Conservation (phyloP, 805 yeast species). For the Ogataea degrootiae region DNA sequence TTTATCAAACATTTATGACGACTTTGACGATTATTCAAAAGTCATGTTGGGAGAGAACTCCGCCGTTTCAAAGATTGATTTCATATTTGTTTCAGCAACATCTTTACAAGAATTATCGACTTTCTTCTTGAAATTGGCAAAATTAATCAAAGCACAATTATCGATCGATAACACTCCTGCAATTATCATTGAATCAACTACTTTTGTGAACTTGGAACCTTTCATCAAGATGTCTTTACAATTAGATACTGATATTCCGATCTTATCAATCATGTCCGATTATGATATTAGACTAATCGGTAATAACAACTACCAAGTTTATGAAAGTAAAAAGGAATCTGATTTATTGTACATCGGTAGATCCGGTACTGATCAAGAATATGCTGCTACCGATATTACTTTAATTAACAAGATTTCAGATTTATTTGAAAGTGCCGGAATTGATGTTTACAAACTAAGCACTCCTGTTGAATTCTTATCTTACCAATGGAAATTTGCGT, state of each 20-base stretch:
- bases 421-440: conserved; percentile 34
- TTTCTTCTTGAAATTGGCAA: conserved; percentile 33
- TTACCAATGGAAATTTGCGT: conserved; percentile 82
- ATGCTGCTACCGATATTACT: conserved; percentile 37
- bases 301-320: conserved; percentile 30
- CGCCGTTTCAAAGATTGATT: conserved; percentile 32
- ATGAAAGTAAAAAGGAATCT: conserved; percentile 35
- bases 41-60: conserved; percentile 2
- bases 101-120: conserved; percentile 50
- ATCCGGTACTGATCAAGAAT: conserved; percentile 38
- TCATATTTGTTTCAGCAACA: conserved; percentile 41
- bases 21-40: conserved; percentile 23
- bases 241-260: conserved; percentile 30
- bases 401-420: conserved; percentile 33
- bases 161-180: conserved; percentile 36
- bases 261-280: conserved; percentile 59
- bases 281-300: conserved; percentile 45
- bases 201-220: conserved; percentile 68
- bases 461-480: conserved; percentile 56
- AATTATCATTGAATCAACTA: conserved; percentile 63
- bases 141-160: conserved; percentile 29
- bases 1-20: conserved; percentile 15
- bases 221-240: conserved; percentile 45
- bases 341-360: conserved; percentile 43
- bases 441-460: conserved; percentile 45